Evolutionary conservation across 768 basidiomycete species (phyloP), one percentile per base, ranked within the genome.

Genomic region (Neoboletus magnificus): DNA sequence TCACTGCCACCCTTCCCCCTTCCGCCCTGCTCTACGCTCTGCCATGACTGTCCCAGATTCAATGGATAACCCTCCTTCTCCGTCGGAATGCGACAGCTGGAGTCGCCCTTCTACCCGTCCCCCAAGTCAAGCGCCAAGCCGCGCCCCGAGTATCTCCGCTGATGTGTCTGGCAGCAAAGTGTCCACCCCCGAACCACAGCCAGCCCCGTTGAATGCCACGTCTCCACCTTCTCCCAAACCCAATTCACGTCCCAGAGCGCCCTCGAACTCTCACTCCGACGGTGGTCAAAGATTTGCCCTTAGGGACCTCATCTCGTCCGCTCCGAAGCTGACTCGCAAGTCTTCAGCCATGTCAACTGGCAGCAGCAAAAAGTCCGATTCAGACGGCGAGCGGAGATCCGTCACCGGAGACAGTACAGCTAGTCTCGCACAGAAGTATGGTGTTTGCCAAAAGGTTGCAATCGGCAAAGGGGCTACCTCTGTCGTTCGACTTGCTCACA

Each of bases 381-480:
- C 83, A 47, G 86, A 84, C 32, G 76, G 72, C 37, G 77, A 71
- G 39, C 71, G 71, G 50, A 73, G 73, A 67, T 79, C 77, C 45
- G 76, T 70, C 9, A 73, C 72, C 1, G 82, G 78, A 4, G 84
- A 81, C 39, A 82, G 79, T 55, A 78, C 82, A 12, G 76, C 77
- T 15, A 82, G 80, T 57, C 66, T 89, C 60, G 74, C 89, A 37
- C 86, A 93, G 73, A 98, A 98, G 80, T 99, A 98, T 67, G 97
- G 96, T 32, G 86, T 97, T 13, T 98, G 95, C 72, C 93, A 95
- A 77, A 93, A 92, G 76, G 84, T 93, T 22, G 95, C 96, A 13
- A 97, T 99, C 60, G 96, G 96, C 37, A 97, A 94, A 72, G 96
- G 96, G 20, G 97, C 96, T n/a, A 99, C 97, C 25, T 93, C 91